These are phyloP conservation scores for Ananas comosus DNA, from an alignment of 176 grass and related monocot genomes.

Conservation along the genomic window DNA sequence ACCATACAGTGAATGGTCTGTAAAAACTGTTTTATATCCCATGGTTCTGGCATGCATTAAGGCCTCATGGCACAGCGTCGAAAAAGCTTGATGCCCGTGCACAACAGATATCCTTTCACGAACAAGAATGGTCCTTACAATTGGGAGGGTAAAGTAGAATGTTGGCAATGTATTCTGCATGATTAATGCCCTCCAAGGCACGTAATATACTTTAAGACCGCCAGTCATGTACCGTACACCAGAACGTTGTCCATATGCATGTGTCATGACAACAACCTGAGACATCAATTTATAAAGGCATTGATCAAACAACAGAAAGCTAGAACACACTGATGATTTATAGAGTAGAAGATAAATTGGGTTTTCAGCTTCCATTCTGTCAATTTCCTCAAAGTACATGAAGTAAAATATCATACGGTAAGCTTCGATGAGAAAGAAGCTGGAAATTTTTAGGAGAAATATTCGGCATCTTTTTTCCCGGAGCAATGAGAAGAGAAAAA, in stretches of 20 bases:
- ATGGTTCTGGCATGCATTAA: conserved; percentile 92
- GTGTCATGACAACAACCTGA: conserved; percentile 92
- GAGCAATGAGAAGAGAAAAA: too few relatives aligned
- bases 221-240: conserved; percentile 85
- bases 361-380: neutral
- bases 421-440: too few relatives aligned
- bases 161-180: conserved; percentile 95
- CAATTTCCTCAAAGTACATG: too few relatives aligned
- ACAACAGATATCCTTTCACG: conserved; percentile 88
- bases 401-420: too few relatives aligned
- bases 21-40: conserved; percentile 89
- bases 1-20: conserved; percentile 94
- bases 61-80: conserved; percentile 85
- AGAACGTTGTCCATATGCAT: conserved; percentile 86
- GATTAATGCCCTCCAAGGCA: conserved; percentile 76
- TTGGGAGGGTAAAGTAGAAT: conserved; percentile 75
- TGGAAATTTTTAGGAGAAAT: too few relatives aligned
- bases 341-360: neutral
- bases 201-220: conserved; percentile 90
- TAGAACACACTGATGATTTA: neutral
- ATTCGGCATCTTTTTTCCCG: too few relatives aligned
- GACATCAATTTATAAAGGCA: conserved; percentile 4
- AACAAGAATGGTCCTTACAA: conserved; percentile 67
- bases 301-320: neutral
- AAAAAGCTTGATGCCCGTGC: conserved; percentile 94